Evolutionary conservation across 805 yeast genomes (phyloP).

Genomic region (Sungouiozyma ichnusensis): DNA sequence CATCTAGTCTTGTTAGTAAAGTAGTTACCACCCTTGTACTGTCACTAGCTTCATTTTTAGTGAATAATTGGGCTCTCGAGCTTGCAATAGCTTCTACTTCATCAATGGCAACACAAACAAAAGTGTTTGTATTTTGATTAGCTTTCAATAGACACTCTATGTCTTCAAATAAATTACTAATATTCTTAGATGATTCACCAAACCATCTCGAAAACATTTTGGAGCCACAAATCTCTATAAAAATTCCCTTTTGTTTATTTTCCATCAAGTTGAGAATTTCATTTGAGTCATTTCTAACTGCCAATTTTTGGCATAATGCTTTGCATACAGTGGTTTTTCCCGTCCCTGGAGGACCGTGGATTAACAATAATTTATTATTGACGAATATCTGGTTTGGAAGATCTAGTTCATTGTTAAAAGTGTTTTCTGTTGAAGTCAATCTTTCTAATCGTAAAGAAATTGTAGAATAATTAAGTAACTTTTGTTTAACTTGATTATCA

Average conservation of each 20-base stretch:
- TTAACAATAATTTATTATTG: slow-evolving; percentile 21
- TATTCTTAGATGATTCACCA: slow-evolving; percentile 37
- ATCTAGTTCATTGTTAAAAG: background rate
- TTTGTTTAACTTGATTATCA: slow-evolving; percentile 24
- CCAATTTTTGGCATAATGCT: slow-evolving; percentile 32
- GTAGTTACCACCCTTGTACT: slow-evolving; percentile 36
- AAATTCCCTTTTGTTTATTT: slow-evolving; percentile 16
- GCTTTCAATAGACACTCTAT: slow-evolving; percentile 20
- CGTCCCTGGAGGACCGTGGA: slow-evolving; percentile 40
- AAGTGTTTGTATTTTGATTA: slow-evolving; percentile 8
- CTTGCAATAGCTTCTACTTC: slow-evolving; percentile 38
- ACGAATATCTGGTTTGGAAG: slow-evolving; percentile 6
- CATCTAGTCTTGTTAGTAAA: slow-evolving; percentile 33
- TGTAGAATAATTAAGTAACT: slow-evolving; percentile 26
- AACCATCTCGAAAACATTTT: slow-evolving; percentile 37
- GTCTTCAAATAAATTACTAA: slow-evolving; percentile 30
- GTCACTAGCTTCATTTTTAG: slow-evolving; percentile 34
- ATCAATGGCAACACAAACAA: slow-evolving; percentile 34
- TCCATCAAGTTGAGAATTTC: background rate
- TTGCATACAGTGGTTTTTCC: slow-evolving; percentile 37
- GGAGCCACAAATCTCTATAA: slow-evolving; percentile 36
- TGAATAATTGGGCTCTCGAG: slow-evolving; percentile 29
- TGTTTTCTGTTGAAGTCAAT: slow-evolving; percentile 5
- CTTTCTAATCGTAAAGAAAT: slow-evolving; percentile 23
- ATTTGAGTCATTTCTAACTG: slow-evolving; percentile 19